phyloP scores from a whole-genome alignment of 2,329 filamentous ascomycete genomes.

The Grosmannia serpens region DNA sequence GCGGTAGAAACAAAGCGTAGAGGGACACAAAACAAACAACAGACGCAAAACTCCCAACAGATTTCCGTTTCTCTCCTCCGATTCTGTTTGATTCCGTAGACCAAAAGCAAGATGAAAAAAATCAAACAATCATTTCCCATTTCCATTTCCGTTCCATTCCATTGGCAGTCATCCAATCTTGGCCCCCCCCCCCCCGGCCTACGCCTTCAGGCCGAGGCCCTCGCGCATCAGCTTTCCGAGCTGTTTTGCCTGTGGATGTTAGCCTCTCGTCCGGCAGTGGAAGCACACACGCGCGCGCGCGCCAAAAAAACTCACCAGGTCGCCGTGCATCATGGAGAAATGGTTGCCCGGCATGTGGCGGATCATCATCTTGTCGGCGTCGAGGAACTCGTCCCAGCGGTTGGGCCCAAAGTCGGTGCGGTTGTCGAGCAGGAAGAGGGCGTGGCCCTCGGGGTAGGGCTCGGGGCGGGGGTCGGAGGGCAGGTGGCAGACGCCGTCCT shows the following conservation, averaged over 20 bases:
- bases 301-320: constrained; percentile 20
- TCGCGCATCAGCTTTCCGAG: constrained; percentile 24
- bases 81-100: no score
- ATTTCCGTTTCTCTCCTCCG: no score
- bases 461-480: constrained; percentile 54
- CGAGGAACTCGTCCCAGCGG: constrained; percentile 56
- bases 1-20: no score
- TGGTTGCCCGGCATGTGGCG: constrained; percentile 62
- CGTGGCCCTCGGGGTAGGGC: constrained; percentile 47
- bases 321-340: constrained; percentile 65
- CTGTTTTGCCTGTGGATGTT: constrained; percentile 21
- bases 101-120: no score
- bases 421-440: constrained; percentile 62
- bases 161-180: no score
- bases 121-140: no score
- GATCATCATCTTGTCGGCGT: constrained; percentile 48
- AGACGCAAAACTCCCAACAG: no score
- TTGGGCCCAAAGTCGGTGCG: constrained; percentile 60
- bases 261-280: neutral
- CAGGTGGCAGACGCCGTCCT: constrained; percentile 59
- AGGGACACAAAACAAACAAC: no score
- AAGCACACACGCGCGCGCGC: neutral
- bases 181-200: no score
- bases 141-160: no score
- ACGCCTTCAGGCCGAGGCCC: constrained; percentile 20